Base-by-base conservation (phyloP, 2,329 filamentous ascomycete species). In the Cercospora sp. region DNA sequence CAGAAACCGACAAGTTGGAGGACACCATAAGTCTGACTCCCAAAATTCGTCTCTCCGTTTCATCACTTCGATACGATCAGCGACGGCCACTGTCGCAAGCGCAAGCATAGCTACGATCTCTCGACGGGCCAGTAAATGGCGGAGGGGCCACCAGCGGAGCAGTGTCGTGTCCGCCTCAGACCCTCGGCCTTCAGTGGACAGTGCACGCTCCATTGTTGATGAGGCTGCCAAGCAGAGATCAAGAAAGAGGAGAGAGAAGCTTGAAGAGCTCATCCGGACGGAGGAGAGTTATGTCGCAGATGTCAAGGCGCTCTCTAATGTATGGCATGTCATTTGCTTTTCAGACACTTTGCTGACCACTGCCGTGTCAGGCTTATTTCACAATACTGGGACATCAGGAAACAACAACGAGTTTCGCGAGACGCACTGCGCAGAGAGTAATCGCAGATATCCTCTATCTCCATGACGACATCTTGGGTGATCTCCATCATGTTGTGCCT, bases 251-350 rank as follows among this genome's bases (percentile, higher is more conserved):
- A 88, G 92, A 13, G 89, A 90, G 69, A 89, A 96, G 45, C 80
- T 98, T 39, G 91, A 95, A 76, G 95, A 98, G 80, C 83, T 98
- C 61, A 88, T 97, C 69, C 86, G 82, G 66, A 96, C 94, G 0
- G 95, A 98, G 79, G 91, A 95, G 77, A 88, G 90, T 75, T 98
- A 98, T 77, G 89, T 98, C 73, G 88, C 90, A 16, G 94, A 97
- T 75, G 80, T 98, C 67, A 92, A 92, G 74, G 93, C 95, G 72
- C 83, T 98, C 67, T 90, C 91, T 77, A 93, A 96, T 80, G 94
- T 94, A 81, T 77, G 88, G 20, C 33, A 31, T 16, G n/a, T 28
- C 65, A 20, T 30, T n/a, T 20, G 55, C 10, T 8, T 23, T 63
- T 20, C 16, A 9, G 16, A n/a, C 42, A 39, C 31, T 58, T n/a